Evolutionary conservation across 371 early-diverging fungal genomes (phyloP).

Genomic region (Mucor velutinosus): DNA sequence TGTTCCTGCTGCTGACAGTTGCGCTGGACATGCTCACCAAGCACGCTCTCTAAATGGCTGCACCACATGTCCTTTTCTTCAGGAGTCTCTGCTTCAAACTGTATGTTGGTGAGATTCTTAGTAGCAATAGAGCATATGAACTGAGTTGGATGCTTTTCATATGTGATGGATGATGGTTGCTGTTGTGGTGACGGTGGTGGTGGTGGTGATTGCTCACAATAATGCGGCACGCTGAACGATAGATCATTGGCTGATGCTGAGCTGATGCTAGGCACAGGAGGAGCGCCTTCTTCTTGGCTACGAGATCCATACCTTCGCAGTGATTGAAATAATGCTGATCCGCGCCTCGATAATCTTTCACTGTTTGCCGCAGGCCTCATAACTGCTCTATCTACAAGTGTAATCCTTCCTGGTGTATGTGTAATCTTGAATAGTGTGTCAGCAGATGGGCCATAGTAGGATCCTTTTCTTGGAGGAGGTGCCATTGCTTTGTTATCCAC

Average conservation of each 20-base stretch:
- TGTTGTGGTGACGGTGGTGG: neutral
- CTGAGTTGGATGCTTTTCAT: slow-evolving; percentile 34
- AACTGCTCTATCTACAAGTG: slow-evolving; percentile 26
- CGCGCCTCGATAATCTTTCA: slow-evolving; percentile 12
- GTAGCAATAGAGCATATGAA: slow-evolving; percentile 38
- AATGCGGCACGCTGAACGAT: neutral
- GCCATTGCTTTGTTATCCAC: slow-evolving; percentile 29
- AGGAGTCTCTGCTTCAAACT: slow-evolving; percentile 29
- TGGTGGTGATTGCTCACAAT: neutral
- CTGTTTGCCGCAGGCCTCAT: neutral
- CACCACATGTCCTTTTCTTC: slow-evolving; percentile 39
- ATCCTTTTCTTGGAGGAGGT: slow-evolving; percentile 1
- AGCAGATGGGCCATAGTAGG: slow-evolving; percentile 25
- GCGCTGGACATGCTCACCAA: slow-evolving; percentile 24
- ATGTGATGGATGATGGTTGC: neutral
- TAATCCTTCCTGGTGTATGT: slow-evolving; percentile 28
- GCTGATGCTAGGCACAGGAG: neutral
- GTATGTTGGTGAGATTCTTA: slow-evolving; percentile 22
- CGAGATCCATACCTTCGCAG: slow-evolving; percentile 15
- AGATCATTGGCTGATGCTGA: neutral
- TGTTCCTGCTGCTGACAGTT: neutral
- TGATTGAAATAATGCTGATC: slow-evolving; percentile 25
- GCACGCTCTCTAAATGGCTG: slow-evolving; percentile 23
- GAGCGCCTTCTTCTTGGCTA: neutral
- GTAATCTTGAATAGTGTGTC: slow-evolving; percentile 27